Percentiles rank a stretch among this genome's conserved stretches.
phyloP scores from a whole-genome alignment of 768 basidiomycete species.

The Piloderma croceum region DNA sequence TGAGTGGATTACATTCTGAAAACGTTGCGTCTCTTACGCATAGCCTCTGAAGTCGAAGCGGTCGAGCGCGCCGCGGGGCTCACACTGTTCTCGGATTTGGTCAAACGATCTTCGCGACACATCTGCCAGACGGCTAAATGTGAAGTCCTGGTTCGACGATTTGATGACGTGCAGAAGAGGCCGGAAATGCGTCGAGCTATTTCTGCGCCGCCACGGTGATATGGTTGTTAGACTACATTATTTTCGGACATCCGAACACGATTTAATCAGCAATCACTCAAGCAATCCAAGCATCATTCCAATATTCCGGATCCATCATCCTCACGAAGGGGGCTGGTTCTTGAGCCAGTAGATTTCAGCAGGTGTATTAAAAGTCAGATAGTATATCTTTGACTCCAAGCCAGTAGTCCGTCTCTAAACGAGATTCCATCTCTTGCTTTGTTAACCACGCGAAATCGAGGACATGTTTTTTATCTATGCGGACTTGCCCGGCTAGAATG shows the following conservation, averaged over 20 bases:
- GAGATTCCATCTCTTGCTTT: slow-evolving; percentile 77
- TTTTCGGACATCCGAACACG: no score
- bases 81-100: slow-evolving; percentile 73
- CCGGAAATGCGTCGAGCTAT: slow-evolving; percentile 47
- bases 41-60: slow-evolving; percentile 60
- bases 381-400: slow-evolving; percentile 71
- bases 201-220: slow-evolving; percentile 33
- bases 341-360: slow-evolving; percentile 2
- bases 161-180: slow-evolving; percentile 85
- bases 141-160: slow-evolving; percentile 79
- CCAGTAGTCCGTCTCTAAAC: slow-evolving; percentile 73
- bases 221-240: no score
- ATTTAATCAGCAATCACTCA: no score
- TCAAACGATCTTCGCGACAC: slow-evolving; percentile 73
- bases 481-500: slow-evolving; percentile 83
- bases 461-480: slow-evolving; percentile 46
- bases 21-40: not conserved
- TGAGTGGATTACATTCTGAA: slow-evolving; percentile 27
- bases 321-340: no score
- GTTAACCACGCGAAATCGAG: slow-evolving; percentile 91
- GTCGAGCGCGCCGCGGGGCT: slow-evolving; percentile 90
- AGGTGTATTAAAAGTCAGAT: slow-evolving; percentile 49
- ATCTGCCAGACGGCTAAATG: slow-evolving; percentile 90
- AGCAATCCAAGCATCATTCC: no score
- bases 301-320: no score